These are phyloP conservation scores for Poterioochromonas sp. DNA, from an alignment of 352 stramenopile genomes.

Conservation along the genomic window DNA sequence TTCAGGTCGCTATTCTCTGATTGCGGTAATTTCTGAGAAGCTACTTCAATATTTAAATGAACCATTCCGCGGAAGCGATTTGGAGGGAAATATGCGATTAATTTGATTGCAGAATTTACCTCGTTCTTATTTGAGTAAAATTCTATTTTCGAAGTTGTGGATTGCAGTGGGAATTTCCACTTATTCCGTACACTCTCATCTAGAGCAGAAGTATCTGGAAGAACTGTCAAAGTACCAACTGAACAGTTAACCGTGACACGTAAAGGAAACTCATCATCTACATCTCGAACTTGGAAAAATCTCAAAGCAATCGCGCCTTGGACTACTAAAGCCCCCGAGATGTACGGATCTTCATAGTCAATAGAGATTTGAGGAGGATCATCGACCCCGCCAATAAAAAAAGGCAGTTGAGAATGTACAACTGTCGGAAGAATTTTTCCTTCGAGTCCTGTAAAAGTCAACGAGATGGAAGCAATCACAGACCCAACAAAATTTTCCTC, in stretches of 20 bases:
- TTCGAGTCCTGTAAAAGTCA: too few species aligned
- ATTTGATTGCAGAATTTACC: not conserved
- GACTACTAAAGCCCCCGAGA: not conserved
- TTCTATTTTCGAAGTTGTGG: not conserved
- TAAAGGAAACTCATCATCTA: not conserved
- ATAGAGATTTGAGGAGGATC: conserved; percentile 11
- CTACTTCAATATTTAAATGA: not conserved
- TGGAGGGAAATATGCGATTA: not conserved
- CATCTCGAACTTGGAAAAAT: not conserved
- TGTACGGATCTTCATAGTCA: not conserved
- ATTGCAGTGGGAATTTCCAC: not conserved
- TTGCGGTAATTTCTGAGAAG: not conserved
- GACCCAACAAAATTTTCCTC: too few species aligned
- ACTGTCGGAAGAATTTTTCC: too few species aligned
- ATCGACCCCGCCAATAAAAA: not conserved
- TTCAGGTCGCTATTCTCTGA: too few species aligned
- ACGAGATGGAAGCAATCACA: too few species aligned
- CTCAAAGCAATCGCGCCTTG: not conserved
- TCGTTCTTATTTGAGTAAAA: not conserved
- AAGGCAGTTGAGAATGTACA: too few species aligned
- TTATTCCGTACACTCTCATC: too few species aligned
- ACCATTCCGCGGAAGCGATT: not conserved
- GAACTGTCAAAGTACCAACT: not conserved
- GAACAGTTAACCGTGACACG: not conserved
- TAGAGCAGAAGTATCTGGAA: not conserved